Evolutionary conservation across 495 filamentous ascomycete genomes (phyloP), one percentile per base, ranked within the genome.

Genomic region (Penicillium samsonianum): DNA sequence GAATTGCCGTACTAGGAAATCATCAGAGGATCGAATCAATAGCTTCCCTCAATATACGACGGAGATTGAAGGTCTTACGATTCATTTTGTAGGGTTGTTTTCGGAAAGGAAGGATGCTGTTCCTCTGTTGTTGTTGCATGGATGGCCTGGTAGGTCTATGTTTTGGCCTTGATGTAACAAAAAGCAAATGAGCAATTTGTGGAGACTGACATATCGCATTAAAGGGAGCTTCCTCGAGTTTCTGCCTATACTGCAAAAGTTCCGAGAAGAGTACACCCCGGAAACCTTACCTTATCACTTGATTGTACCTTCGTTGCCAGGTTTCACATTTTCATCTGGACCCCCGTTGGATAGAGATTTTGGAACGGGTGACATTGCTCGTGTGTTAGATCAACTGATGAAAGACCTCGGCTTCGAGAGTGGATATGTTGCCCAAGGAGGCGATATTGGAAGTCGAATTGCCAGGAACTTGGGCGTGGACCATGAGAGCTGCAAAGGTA

Each of bases 31-130:
- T 11, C 74, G 75, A 33, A 83, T 87, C 50, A 90, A 91, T 71
- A 76, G 65, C 10, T 82, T 87, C 59, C 84, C 87, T 3, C 82
- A 91, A 58, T 90, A 79, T 71, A 83, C 63, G 0, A 72, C 75
- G 10, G 61, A 70, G 3, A 70, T 90, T 23, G 72, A 78, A 38
- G 74, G 78, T 22, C 65, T 81, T 25, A 65, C 69, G 1, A 74
- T 90, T 7, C 87, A 89, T 60, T 90, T 89, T 54, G 73, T 81
- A 0, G 87, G 76, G 0, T 65, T 89, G 0, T 87, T 88, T 60
- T 88, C 85, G 1, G 63, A 77, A 57, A 80, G 78, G 33, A 50
- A 67, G 16, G 78, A 85, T 70, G 88, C 86, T 4, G 70, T 86
- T 17, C 87, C 88, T 0, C 60, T 89, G 12, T 38, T 85, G 16